Conservation (phyloP, 768 basidiomycete genomes). For the Tephrocybe sp. region DNA sequence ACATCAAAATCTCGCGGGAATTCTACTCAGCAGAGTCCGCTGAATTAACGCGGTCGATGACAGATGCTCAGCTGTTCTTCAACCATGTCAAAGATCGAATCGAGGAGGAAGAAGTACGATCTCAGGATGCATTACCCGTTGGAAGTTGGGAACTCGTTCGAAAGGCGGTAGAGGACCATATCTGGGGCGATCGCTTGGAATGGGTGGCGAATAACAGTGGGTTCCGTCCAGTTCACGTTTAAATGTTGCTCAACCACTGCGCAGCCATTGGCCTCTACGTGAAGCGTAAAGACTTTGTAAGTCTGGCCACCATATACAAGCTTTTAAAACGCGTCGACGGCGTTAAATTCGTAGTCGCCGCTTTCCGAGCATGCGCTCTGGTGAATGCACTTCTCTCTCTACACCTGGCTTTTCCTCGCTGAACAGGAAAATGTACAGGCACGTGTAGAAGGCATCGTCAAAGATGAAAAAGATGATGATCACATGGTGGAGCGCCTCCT, state of each 20-base stretch:
- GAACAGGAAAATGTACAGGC: conserved; percentile 38
- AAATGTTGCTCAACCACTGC: not conserved
- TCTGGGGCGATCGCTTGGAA: conserved; percentile 43
- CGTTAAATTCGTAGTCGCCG: conserved; percentile 50
- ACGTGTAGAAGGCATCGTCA: conserved; percentile 64
- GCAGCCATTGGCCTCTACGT: conserved; percentile 58
- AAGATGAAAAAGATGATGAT: conserved; percentile 61
- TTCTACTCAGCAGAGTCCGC: conserved; percentile 59
- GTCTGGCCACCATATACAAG: conserved; percentile 54
- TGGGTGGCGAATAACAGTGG: conserved; percentile 36
- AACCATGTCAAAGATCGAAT: conserved; percentile 43
- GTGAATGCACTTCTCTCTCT: conserved; percentile 31
- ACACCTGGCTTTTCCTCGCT: not conserved
- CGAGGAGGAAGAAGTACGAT: conserved; percentile 58
- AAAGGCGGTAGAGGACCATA: conserved; percentile 51
- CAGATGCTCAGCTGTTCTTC: conserved; percentile 55
- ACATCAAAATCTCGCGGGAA: conserved; percentile 46
- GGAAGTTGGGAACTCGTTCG: conserved; percentile 50
- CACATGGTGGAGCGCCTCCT: conserved; percentile 77
- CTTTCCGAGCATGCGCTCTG: conserved; percentile 64
- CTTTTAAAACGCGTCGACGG: conserved; percentile 61
- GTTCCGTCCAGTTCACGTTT: conserved; percentile 12
- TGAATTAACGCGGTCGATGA: conserved; percentile 31
- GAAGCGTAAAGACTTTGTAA: conserved; percentile 40
- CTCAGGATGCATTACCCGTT: conserved; percentile 47